Evolutionary conservation across 2,329 filamentous ascomycete species (phyloP).

Genomic region (Remersonia thermophila): DNA sequence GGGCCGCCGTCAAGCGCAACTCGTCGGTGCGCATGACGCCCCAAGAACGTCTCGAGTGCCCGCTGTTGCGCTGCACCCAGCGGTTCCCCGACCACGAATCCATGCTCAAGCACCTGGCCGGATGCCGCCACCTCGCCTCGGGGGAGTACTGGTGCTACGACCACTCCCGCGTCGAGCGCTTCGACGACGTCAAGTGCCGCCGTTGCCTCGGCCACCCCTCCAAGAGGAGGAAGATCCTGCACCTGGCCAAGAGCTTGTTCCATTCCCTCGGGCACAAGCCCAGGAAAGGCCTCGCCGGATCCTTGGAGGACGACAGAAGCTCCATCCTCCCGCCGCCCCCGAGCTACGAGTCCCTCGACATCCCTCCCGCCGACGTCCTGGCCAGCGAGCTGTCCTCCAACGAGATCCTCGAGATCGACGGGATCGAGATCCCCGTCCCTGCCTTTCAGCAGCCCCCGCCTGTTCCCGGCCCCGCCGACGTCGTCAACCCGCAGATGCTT

Average conservation of each 20-base stretch:
- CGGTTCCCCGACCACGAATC: conserved; percentile 38
- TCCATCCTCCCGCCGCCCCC: conserved; percentile 29
- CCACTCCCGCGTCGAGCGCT: conserved; percentile 38
- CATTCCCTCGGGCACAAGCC: conserved; percentile 38
- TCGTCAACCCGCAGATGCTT: conserved; percentile 23
- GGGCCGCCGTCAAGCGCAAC: conserved; percentile 44
- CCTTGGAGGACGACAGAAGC: conserved; percentile 21
- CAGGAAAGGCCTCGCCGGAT: conserved; percentile 23
- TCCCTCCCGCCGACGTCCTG: conserved; percentile 9
- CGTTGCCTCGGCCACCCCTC: conserved; percentile 38
- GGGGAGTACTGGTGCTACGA: conserved; percentile 47
- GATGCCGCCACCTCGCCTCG: conserved; percentile 33
- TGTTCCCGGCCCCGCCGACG: conserved; percentile 8
- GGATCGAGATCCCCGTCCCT: conserved; percentile 27
- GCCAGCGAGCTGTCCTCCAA: conserved; percentile 34
- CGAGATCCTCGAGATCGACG: conserved; percentile 42
- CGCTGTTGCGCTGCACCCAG: conserved; percentile 37
- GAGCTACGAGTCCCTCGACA: conserved; percentile 33
- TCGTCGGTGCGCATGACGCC: conserved; percentile 33
- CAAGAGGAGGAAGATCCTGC: conserved; percentile 38
- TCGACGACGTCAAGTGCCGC: conserved; percentile 39
- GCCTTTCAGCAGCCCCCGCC: conserved; percentile 1
- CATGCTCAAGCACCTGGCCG: conserved; percentile 41
- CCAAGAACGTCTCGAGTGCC: conserved; percentile 38
- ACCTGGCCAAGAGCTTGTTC: conserved; percentile 42